Evolutionary conservation across 169 alveolate genomes (phyloP).

Genomic region (Plasmodium relictum): DNA sequence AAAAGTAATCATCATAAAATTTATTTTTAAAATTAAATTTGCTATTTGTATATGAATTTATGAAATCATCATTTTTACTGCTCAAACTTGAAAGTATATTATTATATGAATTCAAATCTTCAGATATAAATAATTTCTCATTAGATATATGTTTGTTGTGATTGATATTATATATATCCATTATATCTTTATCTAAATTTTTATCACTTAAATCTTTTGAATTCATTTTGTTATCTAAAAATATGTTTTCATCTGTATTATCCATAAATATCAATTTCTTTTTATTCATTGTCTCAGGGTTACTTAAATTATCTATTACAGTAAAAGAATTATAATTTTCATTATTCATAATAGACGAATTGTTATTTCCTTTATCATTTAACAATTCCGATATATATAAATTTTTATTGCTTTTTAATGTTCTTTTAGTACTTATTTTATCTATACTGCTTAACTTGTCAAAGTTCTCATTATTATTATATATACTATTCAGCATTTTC

Average conservation of each 20-base stretch:
- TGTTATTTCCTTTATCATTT: no score
- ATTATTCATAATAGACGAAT: not conserved
- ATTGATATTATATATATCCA: no score
- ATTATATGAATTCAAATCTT: not conserved
- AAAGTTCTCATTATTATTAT: no score
- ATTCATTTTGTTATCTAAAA: not conserved
- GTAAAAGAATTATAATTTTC: not conserved
- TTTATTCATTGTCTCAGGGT: not conserved
- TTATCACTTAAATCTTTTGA: no score
- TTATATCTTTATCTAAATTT: no score
- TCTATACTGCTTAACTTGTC: no score
- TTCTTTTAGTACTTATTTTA: no score
- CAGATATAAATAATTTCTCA: no score
- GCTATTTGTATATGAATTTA: not conserved
- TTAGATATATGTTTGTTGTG: no score
- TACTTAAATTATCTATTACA: not conserved
- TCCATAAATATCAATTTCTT: not conserved
- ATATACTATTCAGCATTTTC: no score
- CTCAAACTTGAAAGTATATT: not conserved
- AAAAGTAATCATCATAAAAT: not conserved
- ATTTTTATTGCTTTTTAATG: not conserved
- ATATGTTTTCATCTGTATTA: not conserved
- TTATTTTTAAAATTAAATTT: not conserved
- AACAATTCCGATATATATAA: not conserved
- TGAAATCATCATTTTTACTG: not conserved